Evolutionary conservation across 805 yeast genomes (phyloP).

Genomic region (Kazachstania bromeliacearum): DNA sequence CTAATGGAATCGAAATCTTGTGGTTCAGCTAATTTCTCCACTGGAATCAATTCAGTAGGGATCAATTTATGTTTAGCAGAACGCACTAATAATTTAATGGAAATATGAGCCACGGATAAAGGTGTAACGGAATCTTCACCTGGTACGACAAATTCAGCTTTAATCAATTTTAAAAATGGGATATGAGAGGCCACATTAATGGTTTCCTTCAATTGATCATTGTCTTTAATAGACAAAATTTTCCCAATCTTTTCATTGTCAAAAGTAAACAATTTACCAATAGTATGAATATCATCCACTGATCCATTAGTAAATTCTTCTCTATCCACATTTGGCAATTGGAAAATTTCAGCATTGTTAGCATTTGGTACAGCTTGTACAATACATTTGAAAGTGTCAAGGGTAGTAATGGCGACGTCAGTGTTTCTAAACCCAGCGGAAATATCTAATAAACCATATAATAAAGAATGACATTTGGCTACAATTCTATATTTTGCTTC

Average conservation of each 20-base stretch:
- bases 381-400: conserved; percentile 60
- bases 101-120: conserved; percentile 62
- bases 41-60: conserved; percentile 30
- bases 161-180: conserved; percentile 59
- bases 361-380: conserved; percentile 62
- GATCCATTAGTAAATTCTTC: conserved; percentile 30
- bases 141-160: conserved; percentile 72
- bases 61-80: conserved; percentile 62
- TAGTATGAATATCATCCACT: conserved; percentile 37
- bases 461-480: conserved; percentile 52
- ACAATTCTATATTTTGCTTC: conserved; percentile 45
- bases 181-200: conserved; percentile 50
- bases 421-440: conserved; percentile 69
- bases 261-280: conserved; percentile 61
- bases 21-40: conserved; percentile 37
- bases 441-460: conserved; percentile 68
- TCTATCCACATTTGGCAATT: conserved; percentile 64
- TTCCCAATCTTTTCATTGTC: conserved; percentile 46
- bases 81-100: conserved; percentile 62
- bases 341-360: conserved; percentile 57
- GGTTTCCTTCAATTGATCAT: conserved; percentile 38
- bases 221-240: conserved; percentile 45
- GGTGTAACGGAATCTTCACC: conserved; percentile 73
- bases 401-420: conserved; percentile 50
- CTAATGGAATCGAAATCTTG: conserved; percentile 56